Evolutionary conservation across 2,329 filamentous ascomycete species (phyloP).

Genomic region (Colletotrichum aenigma): DNA sequence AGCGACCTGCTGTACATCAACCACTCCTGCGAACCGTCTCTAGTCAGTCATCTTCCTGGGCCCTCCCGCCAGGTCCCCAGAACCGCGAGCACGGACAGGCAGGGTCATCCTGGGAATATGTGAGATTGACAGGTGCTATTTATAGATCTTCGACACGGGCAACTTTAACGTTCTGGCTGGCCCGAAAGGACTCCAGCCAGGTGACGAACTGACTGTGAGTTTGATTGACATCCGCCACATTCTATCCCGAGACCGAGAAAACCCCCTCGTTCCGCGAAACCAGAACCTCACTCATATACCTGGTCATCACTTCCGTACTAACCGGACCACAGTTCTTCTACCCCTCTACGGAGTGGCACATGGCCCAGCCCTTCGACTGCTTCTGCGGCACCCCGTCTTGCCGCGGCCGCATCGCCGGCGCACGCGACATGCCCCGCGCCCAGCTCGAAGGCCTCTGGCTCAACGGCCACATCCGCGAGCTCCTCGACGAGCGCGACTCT

Average conservation of each 20-base stretch:
- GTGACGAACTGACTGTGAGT: conserved; percentile 63
- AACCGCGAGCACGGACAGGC: not conserved
- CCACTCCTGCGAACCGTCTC: conserved; percentile 69
- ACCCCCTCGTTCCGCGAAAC: not conserved
- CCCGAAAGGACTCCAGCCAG: conserved; percentile 55
- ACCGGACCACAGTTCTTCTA: conserved; percentile 66
- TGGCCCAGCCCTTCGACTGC: conserved; percentile 75
- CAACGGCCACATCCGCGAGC: conserved; percentile 63
- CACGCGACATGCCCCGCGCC: conserved; percentile 59
- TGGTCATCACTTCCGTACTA: not conserved
- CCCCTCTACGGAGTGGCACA: conserved; percentile 75
- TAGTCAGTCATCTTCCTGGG: conserved; percentile 49
- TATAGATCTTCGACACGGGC: conserved; percentile 64
- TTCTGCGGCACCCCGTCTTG: conserved; percentile 63
- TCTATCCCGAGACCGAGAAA: not conserved
- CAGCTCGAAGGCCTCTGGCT: conserved; percentile 65
- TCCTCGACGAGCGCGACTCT: conserved; percentile 48
- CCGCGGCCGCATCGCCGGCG: conserved; percentile 66
- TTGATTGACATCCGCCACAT: not conserved
- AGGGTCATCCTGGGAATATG: not conserved
- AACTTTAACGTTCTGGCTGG: conserved; percentile 63
- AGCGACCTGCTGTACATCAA: conserved; percentile 72
- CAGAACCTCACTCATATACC: not conserved
- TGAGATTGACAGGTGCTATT: conserved; percentile 8
- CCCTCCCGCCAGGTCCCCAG: not conserved